phyloP scores from a whole-genome alignment of 768 basidiomycete genomes.

The Suillus weaverae region DNA sequence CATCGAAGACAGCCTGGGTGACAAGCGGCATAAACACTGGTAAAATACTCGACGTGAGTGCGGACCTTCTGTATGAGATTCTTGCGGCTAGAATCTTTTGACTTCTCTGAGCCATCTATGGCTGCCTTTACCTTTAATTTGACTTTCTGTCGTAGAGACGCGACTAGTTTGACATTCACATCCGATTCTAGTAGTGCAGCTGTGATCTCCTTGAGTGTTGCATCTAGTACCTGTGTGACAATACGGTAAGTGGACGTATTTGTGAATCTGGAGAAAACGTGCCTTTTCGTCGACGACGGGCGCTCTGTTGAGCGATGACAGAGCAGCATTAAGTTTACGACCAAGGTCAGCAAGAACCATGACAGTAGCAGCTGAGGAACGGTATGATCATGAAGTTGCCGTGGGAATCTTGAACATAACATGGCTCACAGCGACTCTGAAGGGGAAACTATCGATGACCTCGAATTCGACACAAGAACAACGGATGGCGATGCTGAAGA shows the following conservation, averaged over 20 bases:
- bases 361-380: slow-evolving; percentile 17
- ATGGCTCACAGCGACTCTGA: slow-evolving; percentile 65
- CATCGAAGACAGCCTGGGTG: slow-evolving; percentile 89
- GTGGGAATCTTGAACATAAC: slow-evolving; percentile 31
- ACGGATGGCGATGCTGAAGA: slow-evolving; percentile 47
- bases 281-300: slow-evolving; percentile 93
- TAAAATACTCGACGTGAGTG: background rate
- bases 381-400: slow-evolving; percentile 15
- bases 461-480: slow-evolving; percentile 48
- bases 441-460: slow-evolving; percentile 60
- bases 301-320: slow-evolving; percentile 84
- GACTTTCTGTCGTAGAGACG: slow-evolving; percentile 83
- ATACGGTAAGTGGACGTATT: slow-evolving; percentile 12
- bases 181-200: slow-evolving; percentile 93
- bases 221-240: slow-evolving; percentile 78
- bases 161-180: slow-evolving; percentile 96
- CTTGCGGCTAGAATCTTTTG: slow-evolving; percentile 80
- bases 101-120: slow-evolving; percentile 70
- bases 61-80: slow-evolving; percentile 88
- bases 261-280: slow-evolving; percentile 17
- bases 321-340: slow-evolving; percentile 88
- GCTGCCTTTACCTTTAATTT: slow-evolving; percentile 86
- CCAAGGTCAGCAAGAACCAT: slow-evolving; percentile 99
- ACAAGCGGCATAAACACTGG: slow-evolving; percentile 14
- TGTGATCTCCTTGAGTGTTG: slow-evolving; percentile 91